Conservation (phyloP, 2,329 filamentous ascomycete species). For the Paraphaeosphaeria minitans region DNA sequence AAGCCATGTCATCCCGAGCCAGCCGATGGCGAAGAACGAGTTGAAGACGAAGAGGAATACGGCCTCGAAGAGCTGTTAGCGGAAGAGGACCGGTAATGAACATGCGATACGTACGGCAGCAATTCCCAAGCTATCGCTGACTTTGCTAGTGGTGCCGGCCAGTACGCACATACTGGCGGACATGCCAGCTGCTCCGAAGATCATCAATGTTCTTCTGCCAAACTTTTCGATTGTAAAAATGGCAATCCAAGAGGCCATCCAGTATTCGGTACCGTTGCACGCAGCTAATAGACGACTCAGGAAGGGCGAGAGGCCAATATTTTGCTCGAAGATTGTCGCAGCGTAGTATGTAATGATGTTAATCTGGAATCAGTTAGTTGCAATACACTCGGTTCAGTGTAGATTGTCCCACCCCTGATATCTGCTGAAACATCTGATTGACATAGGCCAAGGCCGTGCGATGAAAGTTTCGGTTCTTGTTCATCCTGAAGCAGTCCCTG, state of each 20-base stretch:
- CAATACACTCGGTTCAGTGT: neutral
- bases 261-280: constrained; percentile 50
- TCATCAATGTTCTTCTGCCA: constrained; percentile 45
- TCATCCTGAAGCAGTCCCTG: constrained; percentile 63
- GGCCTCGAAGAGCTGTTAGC: constrained; percentile 48
- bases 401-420: constrained; percentile 19
- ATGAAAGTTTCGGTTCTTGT: constrained; percentile 52
- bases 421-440: constrained; percentile 55
- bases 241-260: constrained; percentile 50
- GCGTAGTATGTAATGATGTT: constrained; percentile 50
- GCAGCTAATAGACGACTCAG: constrained; percentile 47
- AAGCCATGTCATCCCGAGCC: constrained; percentile 70
- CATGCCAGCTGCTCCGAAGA: constrained; percentile 46
- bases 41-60: constrained; percentile 94
- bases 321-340: constrained; percentile 49
- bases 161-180: constrained; percentile 43
- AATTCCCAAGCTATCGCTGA: constrained; percentile 40
- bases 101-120: constrained; percentile 55
- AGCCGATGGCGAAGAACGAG: constrained; percentile 87
- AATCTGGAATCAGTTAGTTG: constrained; percentile 24
- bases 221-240: constrained; percentile 49
- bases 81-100: constrained; percentile 7
- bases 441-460: constrained; percentile 51
- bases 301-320: constrained; percentile 46
- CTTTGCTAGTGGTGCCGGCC: constrained; percentile 38